Evolutionary conservation across 371 early-diverging fungal species (phyloP).

Genomic region (Zopfochytrium polystomum): DNA sequence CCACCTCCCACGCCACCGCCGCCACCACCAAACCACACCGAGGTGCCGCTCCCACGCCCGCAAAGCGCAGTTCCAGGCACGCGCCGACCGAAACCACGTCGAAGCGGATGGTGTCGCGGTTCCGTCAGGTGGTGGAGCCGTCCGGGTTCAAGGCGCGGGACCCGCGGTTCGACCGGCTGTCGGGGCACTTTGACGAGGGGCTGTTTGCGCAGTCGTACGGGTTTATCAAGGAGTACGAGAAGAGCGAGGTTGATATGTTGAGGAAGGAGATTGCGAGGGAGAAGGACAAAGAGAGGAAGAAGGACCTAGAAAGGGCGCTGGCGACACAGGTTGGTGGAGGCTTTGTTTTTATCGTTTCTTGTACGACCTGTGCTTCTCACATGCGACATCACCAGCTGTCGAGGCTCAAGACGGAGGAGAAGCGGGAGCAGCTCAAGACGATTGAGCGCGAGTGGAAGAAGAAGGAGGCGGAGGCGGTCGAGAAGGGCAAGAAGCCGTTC

Average conservation of each 20-base stretch:
- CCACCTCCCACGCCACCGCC: neutral
- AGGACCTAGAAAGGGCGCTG: constrained; percentile 47
- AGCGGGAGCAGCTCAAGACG: constrained; percentile 60
- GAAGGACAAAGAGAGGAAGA: constrained; percentile 49
- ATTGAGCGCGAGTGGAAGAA: constrained; percentile 73
- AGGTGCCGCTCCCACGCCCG: neutral
- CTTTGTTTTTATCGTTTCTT: constrained; percentile 48
- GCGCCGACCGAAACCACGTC: constrained; percentile 77
- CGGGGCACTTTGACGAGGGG: constrained; percentile 81
- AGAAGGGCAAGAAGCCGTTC: constrained; percentile 85
- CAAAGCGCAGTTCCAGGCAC: constrained; percentile 51
- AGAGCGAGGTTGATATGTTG: constrained; percentile 67
- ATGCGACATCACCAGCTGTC: constrained; percentile 31
- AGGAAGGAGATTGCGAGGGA: constrained; percentile 59
- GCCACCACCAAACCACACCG: neutral
- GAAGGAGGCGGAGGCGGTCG: constrained; percentile 70
- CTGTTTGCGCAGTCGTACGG: constrained; percentile 81
- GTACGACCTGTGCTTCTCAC: neutral
- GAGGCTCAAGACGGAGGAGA: constrained; percentile 25
- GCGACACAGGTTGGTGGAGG: constrained; percentile 47
- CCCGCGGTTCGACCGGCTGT: constrained; percentile 82
- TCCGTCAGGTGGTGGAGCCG: constrained; percentile 68
- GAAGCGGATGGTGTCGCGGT: constrained; percentile 74
- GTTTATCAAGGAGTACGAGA: constrained; percentile 73
- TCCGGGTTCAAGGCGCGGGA: constrained; percentile 61